A percentile compares a stretch with the other conserved stretches of the same genome.
Conservation (phyloP, 371 early-diverging fungal genomes). For the Massospora cicadina region DNA sequence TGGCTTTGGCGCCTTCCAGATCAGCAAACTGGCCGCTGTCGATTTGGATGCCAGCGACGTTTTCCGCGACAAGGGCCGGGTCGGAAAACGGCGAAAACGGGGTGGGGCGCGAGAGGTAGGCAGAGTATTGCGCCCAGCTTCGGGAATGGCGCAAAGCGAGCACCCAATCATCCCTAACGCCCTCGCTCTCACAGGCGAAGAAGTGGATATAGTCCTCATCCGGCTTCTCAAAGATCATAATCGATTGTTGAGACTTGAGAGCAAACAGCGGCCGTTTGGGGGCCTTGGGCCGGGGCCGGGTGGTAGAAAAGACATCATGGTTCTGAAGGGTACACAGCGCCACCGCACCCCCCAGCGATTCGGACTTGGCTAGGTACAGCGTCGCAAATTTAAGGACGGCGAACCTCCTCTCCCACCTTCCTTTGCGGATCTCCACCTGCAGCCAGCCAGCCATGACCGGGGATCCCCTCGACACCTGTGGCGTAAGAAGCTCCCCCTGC, state of each 20-base stretch:
- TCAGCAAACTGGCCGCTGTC: conserved; percentile 7
- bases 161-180: conserved; percentile 66
- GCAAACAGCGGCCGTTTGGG: conserved; percentile 72
- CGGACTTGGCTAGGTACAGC: conserved; percentile 28
- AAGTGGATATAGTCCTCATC: conserved; percentile 66
- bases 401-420: conserved; percentile 45
- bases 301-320: conserved; percentile 64
- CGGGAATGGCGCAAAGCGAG: conserved; percentile 13
- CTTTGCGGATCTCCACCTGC: conserved; percentile 35
- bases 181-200: conserved; percentile 53
- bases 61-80: background rate
- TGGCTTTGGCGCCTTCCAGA: background rate
- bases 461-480: background rate
- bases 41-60: conserved; percentile 2
- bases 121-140: background rate
- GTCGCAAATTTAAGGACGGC: conserved; percentile 30
- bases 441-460: conserved; percentile 26
- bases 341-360: background rate
- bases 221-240: conserved; percentile 56
- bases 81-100: background rate
- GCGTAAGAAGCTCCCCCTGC: background rate
- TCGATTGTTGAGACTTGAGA: conserved; percentile 55
- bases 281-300: conserved; percentile 32
- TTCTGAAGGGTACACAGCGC: conserved; percentile 40
- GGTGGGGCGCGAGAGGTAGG: background rate